These are phyloP conservation scores for Pseudogymnoascus sp. DNA, from an alignment of 2,329 filamentous ascomycete species.

Conservation along the genomic window DNA sequence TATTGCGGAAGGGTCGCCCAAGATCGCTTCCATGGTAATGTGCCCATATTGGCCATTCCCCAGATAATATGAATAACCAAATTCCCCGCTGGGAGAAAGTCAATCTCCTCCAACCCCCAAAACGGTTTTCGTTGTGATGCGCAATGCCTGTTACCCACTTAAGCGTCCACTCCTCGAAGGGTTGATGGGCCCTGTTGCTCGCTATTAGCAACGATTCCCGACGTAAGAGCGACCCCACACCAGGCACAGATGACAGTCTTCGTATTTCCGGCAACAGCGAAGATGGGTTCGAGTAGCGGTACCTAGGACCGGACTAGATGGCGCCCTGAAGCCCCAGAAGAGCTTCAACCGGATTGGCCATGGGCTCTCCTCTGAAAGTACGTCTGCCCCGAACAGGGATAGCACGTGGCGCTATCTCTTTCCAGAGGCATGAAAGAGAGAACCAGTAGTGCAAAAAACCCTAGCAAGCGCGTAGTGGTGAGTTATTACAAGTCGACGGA, in stretches of 20 bases:
- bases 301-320: neutral
- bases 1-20: slow-evolving; percentile 5
- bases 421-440: neutral
- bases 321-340: neutral
- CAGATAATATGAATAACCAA: slow-evolving; percentile 1
- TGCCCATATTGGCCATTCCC: slow-evolving; percentile 3
- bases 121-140: slow-evolving; percentile 1
- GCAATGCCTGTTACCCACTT: slow-evolving; percentile 6
- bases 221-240: neutral
- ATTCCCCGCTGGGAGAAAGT: neutral
- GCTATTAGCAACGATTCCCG: neutral
- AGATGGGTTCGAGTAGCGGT: neutral
- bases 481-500: slow-evolving; percentile 5
- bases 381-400: slow-evolving; percentile 2
- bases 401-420: slow-evolving; percentile 6
- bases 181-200: neutral
- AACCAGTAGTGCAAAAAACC: slow-evolving; percentile 2
- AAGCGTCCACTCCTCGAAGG: neutral
- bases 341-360: neutral
- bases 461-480: neutral
- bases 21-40: neutral
- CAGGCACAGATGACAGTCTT: slow-evolving; percentile 1
- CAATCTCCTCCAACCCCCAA: slow-evolving; percentile 3
- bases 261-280: slow-evolving; percentile 2
- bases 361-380: slow-evolving; percentile 2